Evolutionary conservation across 148 eudicot species (phyloP), one percentile per base, ranked within the genome.

Genomic region (Diospyros lotus): DNA sequence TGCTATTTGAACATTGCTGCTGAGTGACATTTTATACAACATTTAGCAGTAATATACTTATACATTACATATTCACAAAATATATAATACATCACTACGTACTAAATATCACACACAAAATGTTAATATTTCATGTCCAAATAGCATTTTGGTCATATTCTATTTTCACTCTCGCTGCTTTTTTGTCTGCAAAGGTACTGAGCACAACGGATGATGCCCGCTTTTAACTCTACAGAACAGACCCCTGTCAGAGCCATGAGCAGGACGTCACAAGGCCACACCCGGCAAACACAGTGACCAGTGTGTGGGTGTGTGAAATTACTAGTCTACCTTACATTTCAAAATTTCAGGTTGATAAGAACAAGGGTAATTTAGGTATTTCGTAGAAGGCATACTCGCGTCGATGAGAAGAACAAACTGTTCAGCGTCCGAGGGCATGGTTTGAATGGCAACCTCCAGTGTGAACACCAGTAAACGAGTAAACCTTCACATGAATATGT

Each of bases 391-490:
- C 97, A 89, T 86, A 95, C 99, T 95, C 4, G 97, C 97, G 56
- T 95, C 99, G 76, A 95, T 87, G 56, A 95, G 89, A 70, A 95
- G 73, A 64, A 92, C 92, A 72, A 95, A 88, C 69, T 95, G 93
- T 5, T 90, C 93, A 11, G 84, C 88, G 75, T 83, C 84, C 82
- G 73, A 86, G 2, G 92, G 82, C 97, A 95, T 90, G 61, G 89
- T 90, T 86, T 95, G 99, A n/a, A 89, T 83, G 1, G 99, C 99
- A 73, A 92, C 99, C 82, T 95, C 99, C 15, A 95, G 80, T 17
- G 99, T 95, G 71, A 95, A 95, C 64, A 93, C 99, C 82, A 95
- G 69, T 83, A 95, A 80, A 3, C 97, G 89, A 77, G 87, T 92
- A 75, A 90, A 84, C 77, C 99, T 95, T 74, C 58, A 68, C 28